These are phyloP conservation scores for Peltaster fructicola DNA, from an alignment of 2,329 filamentous ascomycete genomes.

Conservation along the genomic window DNA sequence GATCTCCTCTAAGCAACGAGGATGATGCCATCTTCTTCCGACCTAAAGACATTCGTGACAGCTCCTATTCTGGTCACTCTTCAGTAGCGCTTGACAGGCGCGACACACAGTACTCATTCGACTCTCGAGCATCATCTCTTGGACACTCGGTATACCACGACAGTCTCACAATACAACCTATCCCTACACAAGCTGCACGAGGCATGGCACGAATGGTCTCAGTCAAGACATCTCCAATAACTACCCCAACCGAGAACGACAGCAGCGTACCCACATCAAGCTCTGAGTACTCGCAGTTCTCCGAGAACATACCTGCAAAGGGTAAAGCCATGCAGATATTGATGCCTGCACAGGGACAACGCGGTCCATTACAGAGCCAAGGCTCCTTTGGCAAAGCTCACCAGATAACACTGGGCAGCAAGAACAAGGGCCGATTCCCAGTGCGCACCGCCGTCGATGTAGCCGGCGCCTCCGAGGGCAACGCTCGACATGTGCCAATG, in stretches of 20 bases:
- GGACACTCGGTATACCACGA: conserved; percentile 65
- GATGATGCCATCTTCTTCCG: conserved; percentile 86
- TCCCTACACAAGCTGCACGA: conserved; percentile 67
- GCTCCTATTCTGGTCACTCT: conserved; percentile 68
- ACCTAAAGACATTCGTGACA: conserved; percentile 75
- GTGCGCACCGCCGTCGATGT: conserved; percentile 8
- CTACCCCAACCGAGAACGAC: conserved; percentile 2
- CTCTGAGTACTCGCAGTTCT: conserved; percentile 3
- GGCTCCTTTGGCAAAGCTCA: conserved; percentile 27
- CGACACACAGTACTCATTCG: conserved; percentile 23
- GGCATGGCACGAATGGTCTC: conserved; percentile 86
- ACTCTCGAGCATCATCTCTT: conserved; percentile 32
- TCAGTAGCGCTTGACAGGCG: conserved; percentile 19
- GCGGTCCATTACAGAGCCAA: conserved; percentile 21
- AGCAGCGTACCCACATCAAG: conserved; percentile 2
- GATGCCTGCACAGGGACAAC: conserved; percentile 20
- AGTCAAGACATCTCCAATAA: conserved; percentile 39
- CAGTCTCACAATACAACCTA: conserved; percentile 62
- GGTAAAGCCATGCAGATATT: conserved; percentile 16
- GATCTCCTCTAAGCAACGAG: conserved; percentile 31
- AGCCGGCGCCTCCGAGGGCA: too few species aligned
- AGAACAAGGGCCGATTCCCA: conserved; percentile 16
- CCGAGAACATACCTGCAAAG: conserved; percentile 4
- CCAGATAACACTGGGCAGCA: conserved; percentile 27
- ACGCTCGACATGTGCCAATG: conserved; percentile 10